Base-by-base conservation (phyloP, 2,329 filamentous ascomycete genomes). In the Fusarium mundagurra region DNA sequence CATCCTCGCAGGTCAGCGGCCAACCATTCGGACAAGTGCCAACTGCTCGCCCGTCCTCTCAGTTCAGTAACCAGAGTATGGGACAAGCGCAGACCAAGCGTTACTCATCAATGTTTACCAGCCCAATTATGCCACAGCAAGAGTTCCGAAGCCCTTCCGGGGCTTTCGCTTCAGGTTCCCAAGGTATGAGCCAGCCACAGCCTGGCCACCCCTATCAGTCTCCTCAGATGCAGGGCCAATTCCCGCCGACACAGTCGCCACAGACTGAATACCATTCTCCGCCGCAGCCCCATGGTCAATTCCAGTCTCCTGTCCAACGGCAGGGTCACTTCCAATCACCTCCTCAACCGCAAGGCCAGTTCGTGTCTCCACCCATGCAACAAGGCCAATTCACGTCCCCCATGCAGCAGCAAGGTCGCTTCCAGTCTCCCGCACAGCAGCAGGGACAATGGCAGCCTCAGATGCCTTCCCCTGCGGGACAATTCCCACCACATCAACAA, bases 401-500 rank as follows among this genome's bases (percentile, higher is more conserved):
- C 18, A 11, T 45, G 10, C 69, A 65, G 14, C 54, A n/a, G 16
- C 69, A 72, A n/a, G 50, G 68, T 18, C 50, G 58, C 16, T 45
- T 57, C 47, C 45, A 61, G n/a, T 51, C 69, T 27, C 57, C 69
- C 10, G n/a, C 29, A n/a, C 62, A 68, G 36, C 45, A 36, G 17
- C 71, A 74, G 31, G 58, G 58, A 8, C 69, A 68, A 38, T 71
- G 72, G 58, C 75, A 76, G 43, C 58, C 61, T n/a, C 70, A 69
- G 31, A 59, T 59, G 29, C 65, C 64, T 20, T 43, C 48, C 14
- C 59, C 63, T 29, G 54, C 27, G 16, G 83, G 84, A 51, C 83
- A 80, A 34, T 85, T 85, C 43, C 82, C 76, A 7, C 74, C 76
- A 18, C 81, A 85, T 3, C 82, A 84, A 3, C 84, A 85, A 41